Base-by-base conservation (phyloP, 768 basidiomycete genomes). In the Tremella mesenterica region DNA sequence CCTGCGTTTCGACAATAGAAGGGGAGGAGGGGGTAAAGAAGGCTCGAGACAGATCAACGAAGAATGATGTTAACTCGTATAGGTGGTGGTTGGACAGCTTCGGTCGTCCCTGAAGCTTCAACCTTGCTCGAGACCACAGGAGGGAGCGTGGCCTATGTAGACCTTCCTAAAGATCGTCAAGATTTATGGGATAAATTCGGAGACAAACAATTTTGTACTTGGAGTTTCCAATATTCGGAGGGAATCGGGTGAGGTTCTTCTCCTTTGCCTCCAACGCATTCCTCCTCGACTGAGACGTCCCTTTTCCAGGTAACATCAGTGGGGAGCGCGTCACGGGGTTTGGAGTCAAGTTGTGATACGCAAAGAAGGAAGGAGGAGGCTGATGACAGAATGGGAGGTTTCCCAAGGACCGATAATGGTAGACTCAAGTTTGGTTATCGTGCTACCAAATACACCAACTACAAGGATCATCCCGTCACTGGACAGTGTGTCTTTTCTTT, bases 61-160 rank as follows among this genome's bases (percentile, higher is more conserved):
- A 8, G 9, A 4, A 21, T 16, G 26, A 31, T 28, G 23, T 5
- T 7, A 47, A 28, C 47, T 49, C 27, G 38, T 27, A 28, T n/a
- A 63, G 61, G 61, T 23, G 61, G 62, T 13, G 59, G 59, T 4
- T 64, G 62, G 62, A 64, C 59, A 16, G 59, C 62, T 1, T 41
- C 52, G 14, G 45, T 64, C 31, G 48, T 64, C 3, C 59, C 62
- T 20, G 52, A 58, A 23, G 56, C 47, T 8, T 14, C 46, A 4
- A 23, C 44, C 13, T 25, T 64, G 18, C 48, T 64, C 3, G 59
- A 64, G 34, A 57, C 62, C 6, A 64, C 62, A 14, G 62, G 54
- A 7, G 62, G 62, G 7, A 57, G 59, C 16, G 59, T 64, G 2
- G 29, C 43, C 7, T 55, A 46, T 41, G 52, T 64, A 26, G 43